Base-by-base conservation (phyloP, 352 stramenopile species). In the Phytophthora multivora region DNA sequence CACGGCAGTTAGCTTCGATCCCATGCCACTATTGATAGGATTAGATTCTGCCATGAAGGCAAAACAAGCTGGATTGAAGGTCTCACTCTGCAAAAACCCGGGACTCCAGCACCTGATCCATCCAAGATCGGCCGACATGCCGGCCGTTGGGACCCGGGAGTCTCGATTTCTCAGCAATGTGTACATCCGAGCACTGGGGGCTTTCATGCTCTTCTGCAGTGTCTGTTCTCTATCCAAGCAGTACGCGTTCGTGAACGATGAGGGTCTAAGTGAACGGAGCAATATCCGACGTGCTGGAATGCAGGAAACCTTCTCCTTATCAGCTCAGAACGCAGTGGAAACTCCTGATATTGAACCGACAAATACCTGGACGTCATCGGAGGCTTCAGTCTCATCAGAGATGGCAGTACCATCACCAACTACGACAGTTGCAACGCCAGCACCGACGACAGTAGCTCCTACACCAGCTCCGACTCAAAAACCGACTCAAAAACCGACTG, bases 111-210 rank as follows among this genome's bases (percentile, higher is more conserved):
- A 68, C 65, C 18, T 26, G 65, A 13, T 33, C 28, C 7, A 33
- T 33, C 28, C 28, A 33, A 33, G 56, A 70, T 28, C 61, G 45
- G 42, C 51, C 69, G 21, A 41, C 50, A n/a, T 62, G 61, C 7
- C 48, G 42, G 31, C 63, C 77, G 55, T 69, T 62, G 38, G 57
- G 11, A 77, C 77, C 52, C 59, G 59, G 10, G 54, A 75, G 18
- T 77, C 55, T 39, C 67, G 70, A 12, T 77, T 77, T 41, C 56
- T 77, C 18, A 62, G 73, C 35, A 76, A 76, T 67, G 70, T 74
- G 13, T 77, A 75, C 41, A 76, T 73, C 30, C 65, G 65, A 46
- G 42, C 36, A 45, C 31, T 73, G 23, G 65, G 65, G 2, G 31
- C 18, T 1, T 67, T 70, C 38, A 74, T 74, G 66, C 28, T 74